Percentiles rank a stretch among this genome's conserved stretches.
These are phyloP conservation scores for Prunella vulgaris DNA, from an alignment of 257 asterid genomes.

Conservation along the genomic window DNA sequence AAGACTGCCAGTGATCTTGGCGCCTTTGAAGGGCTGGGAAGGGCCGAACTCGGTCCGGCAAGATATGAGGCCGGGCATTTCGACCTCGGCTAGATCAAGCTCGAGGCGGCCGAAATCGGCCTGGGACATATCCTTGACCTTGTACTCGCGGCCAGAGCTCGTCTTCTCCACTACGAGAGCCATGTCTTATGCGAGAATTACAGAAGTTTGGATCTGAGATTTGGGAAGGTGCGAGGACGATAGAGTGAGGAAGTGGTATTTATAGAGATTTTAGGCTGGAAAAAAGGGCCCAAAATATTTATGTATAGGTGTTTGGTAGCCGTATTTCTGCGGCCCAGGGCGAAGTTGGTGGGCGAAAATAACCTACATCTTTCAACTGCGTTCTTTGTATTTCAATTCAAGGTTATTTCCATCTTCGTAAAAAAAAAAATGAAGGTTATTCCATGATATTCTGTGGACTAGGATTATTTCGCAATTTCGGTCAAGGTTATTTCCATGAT, in stretches of 20 bases:
- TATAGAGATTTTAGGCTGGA: background rate
- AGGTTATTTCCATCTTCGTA: too few relatives aligned
- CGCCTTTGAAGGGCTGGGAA: conserved; percentile 30
- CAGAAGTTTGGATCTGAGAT: conserved; percentile 14
- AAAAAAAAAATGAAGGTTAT: too few relatives aligned
- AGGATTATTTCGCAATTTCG: too few relatives aligned
- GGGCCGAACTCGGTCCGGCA: conserved; percentile 32
- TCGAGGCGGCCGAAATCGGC: conserved; percentile 52
- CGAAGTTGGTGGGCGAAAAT: background rate
- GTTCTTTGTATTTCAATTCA: too few relatives aligned
- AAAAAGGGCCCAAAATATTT: too few relatives aligned
- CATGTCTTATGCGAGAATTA: background rate
- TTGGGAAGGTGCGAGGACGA: background rate
- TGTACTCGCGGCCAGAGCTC: conserved; percentile 49
- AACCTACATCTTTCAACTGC: background rate
- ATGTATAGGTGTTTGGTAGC: background rate
- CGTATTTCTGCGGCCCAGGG: background rate
- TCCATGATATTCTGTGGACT: too few relatives aligned
- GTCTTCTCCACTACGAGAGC: conserved; percentile 31
- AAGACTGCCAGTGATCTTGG: conserved; percentile 31
- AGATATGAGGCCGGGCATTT: conserved; percentile 42
- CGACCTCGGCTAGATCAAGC: conserved; percentile 45
- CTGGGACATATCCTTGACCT: conserved; percentile 54
- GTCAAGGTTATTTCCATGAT: too few relatives aligned
- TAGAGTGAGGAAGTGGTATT: background rate